These are phyloP conservation scores for Vanrija sp. DNA, from an alignment of 1,284 basidiomycete species.

Conservation along the genomic window DNA sequence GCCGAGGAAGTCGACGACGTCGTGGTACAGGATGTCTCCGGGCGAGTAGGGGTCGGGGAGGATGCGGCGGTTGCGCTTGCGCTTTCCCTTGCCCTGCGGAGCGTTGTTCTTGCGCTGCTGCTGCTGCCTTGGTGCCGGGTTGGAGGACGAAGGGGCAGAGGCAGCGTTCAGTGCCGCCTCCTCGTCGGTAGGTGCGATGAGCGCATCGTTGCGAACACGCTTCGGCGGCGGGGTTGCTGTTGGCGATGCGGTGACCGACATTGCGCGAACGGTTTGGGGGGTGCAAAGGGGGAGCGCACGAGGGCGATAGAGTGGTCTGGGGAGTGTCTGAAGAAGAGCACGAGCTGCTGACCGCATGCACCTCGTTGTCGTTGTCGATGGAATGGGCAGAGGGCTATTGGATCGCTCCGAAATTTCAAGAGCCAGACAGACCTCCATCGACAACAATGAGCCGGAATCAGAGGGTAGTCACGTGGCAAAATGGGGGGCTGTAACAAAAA, in stretches of 20 bases:
- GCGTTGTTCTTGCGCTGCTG: background rate
- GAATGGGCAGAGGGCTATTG: background rate
- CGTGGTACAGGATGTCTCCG: slow-evolving; percentile 70
- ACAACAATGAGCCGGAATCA: background rate
- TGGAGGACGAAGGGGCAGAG: background rate
- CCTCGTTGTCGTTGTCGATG: background rate
- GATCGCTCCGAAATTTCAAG: background rate
- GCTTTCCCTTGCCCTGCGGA: slow-evolving; percentile 19
- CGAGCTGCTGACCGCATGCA: background rate
- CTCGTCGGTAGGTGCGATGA: background rate
- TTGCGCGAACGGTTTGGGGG: background rate
- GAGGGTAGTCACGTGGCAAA: background rate
- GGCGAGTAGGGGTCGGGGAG: slow-evolving; percentile 63
- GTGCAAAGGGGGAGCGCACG: background rate
- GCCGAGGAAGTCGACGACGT: slow-evolving; percentile 67
- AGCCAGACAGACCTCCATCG: too few relatives aligned
- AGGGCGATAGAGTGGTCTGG: background rate
- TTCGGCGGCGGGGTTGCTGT: slow-evolving; percentile 6
- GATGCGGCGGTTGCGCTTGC: slow-evolving; percentile 28
- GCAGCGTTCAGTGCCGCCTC: background rate
- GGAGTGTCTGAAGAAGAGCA: background rate
- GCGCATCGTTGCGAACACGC: slow-evolving; percentile 8
- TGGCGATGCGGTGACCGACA: slow-evolving; percentile 1
- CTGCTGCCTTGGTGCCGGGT: background rate
- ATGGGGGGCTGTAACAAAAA: background rate